These are phyloP conservation scores for Plectosphaerella plurivora DNA, from an alignment of 2,329 filamentous ascomycete species.

Conservation along the genomic window DNA sequence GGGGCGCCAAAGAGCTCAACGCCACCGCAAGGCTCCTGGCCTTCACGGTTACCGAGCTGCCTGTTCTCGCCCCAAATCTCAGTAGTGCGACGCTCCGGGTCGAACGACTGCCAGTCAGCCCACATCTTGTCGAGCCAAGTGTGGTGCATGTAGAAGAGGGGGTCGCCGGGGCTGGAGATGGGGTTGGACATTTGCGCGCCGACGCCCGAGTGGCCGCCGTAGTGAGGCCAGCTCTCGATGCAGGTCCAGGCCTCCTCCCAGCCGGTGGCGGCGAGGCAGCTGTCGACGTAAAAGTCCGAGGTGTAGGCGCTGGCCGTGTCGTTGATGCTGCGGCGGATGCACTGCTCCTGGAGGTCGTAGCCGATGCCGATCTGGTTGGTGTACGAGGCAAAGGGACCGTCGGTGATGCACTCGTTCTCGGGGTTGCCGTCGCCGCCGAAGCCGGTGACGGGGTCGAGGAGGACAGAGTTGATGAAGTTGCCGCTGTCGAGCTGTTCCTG, in stretches of 20 bases:
- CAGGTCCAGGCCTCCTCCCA: slow-evolving; percentile 16
- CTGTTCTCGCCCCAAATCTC: slow-evolving; percentile 3
- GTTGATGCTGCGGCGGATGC: slow-evolving; percentile 1
- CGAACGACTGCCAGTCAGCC: slow-evolving; percentile 17
- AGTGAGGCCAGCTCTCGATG: slow-evolving; percentile 20
- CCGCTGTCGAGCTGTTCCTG: slow-evolving; percentile 8
- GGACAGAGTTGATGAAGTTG: slow-evolving; percentile 4
- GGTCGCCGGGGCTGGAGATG: slow-evolving; percentile 24
- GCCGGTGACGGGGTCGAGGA: slow-evolving; percentile 9
- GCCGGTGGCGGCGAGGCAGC: not conserved
- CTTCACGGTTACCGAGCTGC: not conserved
- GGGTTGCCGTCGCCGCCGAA: slow-evolving; percentile 10
- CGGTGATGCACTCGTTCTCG: not conserved
- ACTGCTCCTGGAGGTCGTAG: slow-evolving; percentile 1
- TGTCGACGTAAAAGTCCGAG: not conserved
- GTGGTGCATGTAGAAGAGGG: slow-evolving; percentile 20
- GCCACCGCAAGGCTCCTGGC: not conserved
- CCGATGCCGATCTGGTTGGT: slow-evolving; percentile 13
- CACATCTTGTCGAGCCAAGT: slow-evolving; percentile 19
- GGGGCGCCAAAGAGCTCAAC: not conserved
- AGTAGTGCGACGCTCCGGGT: slow-evolving; percentile 2
- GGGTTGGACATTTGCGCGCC: slow-evolving; percentile 14
- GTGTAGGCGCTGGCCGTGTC: not conserved
- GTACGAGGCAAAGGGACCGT: slow-evolving; percentile 5
- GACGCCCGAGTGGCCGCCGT: slow-evolving; percentile 18